phyloP scores from a whole-genome alignment of 768 basidiomycete genomes.

The Brasilioporus rufonigricans region DNA sequence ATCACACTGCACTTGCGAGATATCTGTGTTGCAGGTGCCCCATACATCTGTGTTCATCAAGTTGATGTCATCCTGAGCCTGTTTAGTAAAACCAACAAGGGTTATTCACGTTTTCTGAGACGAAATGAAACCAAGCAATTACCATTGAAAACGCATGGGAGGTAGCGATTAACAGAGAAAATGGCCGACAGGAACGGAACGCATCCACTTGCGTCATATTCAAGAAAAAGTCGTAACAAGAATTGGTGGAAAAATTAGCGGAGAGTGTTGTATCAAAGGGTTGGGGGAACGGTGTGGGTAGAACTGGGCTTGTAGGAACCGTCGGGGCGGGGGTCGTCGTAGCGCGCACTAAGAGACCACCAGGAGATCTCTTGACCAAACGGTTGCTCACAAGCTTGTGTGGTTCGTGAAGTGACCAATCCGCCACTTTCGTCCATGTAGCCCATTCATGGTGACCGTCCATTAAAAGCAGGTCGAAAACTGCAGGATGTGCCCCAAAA shows the following conservation, averaged over 20 bases:
- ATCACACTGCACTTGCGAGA: constrained; percentile 49
- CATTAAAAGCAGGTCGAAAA: constrained; percentile 41
- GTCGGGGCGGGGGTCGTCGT: constrained; percentile 21
- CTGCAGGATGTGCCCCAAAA: constrained; percentile 47
- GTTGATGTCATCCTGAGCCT: constrained; percentile 66
- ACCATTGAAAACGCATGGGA: constrained; percentile 59
- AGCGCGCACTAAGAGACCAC: background rate
- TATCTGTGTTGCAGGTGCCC: constrained; percentile 74
- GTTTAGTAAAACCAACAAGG: constrained; percentile 16
- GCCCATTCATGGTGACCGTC: constrained; percentile 30
- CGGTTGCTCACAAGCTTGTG: constrained; percentile 27
- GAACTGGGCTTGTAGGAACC: constrained; percentile 36
- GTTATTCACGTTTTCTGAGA: constrained; percentile 1
- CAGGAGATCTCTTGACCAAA: constrained; percentile 9
- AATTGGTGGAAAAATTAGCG: constrained; percentile 60
- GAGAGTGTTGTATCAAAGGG: constrained; percentile 63
- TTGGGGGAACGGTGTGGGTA: constrained; percentile 79
- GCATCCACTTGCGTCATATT: constrained; percentile 65
- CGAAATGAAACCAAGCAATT: constrained; percentile 19
- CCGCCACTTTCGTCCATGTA: constrained; percentile 25
- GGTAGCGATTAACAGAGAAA: constrained; percentile 60
- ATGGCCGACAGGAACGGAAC: constrained; percentile 75
- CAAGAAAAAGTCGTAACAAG: constrained; percentile 68
- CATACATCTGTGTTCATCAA: constrained; percentile 67
- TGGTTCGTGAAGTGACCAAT: constrained; percentile 44